Evolutionary conservation across 2,329 filamentous ascomycete species (phyloP).

Genomic region (Phyllosticta citribraziliensis): DNA sequence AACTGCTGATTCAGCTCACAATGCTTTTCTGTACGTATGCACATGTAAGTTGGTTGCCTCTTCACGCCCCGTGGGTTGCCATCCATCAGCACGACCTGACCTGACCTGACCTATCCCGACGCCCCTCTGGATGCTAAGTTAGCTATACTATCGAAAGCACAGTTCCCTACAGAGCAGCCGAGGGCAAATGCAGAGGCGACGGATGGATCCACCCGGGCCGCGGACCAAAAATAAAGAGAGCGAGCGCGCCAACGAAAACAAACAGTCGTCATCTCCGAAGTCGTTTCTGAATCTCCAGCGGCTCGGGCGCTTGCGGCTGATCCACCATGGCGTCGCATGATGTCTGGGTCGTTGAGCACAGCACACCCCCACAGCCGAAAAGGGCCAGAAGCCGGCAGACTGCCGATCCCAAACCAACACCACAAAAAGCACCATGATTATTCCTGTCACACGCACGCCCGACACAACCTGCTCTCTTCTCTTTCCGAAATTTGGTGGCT

Average conservation of each 20-base stretch:
- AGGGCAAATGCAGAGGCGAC: no score
- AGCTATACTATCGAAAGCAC: no score
- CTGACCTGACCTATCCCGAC: no score
- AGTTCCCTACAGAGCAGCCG: no score
- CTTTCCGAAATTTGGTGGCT: neutral
- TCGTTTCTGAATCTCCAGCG: slow-evolving; percentile 4
- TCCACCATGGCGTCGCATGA: neutral
- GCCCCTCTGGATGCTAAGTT: no score
- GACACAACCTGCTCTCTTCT: neutral
- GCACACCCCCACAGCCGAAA: neutral
- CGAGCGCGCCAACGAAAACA: neutral
- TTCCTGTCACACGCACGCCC: neutral
- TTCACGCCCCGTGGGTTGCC: no score
- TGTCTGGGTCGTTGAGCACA: neutral
- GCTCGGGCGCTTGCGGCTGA: slow-evolving; percentile 5
- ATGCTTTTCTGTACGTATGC: neutral
- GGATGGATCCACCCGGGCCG: neutral
- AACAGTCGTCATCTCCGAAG: neutral
- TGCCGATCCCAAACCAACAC: neutral
- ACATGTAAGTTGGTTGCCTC: neutral
- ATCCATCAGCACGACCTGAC: neutral
- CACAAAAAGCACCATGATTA: neutral
- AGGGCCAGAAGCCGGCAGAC: neutral
- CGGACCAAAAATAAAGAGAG: neutral
- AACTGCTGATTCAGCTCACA: neutral